Evolutionary conservation across 2,329 filamentous ascomycete species (phyloP), one percentile per base, ranked within the genome.

Genomic region (Penicillium sp.): DNA sequence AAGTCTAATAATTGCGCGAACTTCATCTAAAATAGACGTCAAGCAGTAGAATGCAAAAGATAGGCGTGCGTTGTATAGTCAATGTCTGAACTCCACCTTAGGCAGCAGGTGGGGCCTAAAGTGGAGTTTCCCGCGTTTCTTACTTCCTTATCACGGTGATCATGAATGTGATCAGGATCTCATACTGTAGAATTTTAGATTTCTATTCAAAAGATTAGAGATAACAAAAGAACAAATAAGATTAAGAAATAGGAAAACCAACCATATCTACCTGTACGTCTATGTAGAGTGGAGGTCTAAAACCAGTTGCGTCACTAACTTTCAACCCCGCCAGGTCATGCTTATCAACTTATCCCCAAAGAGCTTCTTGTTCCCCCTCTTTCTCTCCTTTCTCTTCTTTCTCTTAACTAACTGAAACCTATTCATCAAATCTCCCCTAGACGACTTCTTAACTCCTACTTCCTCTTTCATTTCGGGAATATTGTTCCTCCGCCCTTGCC

Each of bases 41-140:
- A 29, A 29, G 9, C 4, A 11, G 11, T 10, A 29, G 3, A 10
- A 10, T 29, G 3, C 27, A 11, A 29, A 29, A 11, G 10, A 29
- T 11, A 29, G 24, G 24, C 24, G 24, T 10, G 27, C 27, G 27
- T 10, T 27, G 26, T 11, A 29, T 29, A 29, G 27, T 11, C 10
- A 29, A 11, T 29, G 27, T 29, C 27, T 29, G 37, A n/a, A 27
- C 24, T 29, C 52, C 33, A 27, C 24, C 49, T 54, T 54, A 43
- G 44, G 39, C 26, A 33, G 29, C 47, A 33, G 43, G 53, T 55
- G 53, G 53, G 39, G 37, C 42, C 26, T 16, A 22, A 55, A 49
- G 46, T 49, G 47, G 47, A 49, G 47, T 16, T 27, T 49, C 47
- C 47, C 47, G 47, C 33, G n/a, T 19, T 35, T 49, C 29, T 35